Evolutionary conservation across 2,329 filamentous ascomycete genomes (phyloP).

Genomic region (Fonsecaea pedrosoi): DNA sequence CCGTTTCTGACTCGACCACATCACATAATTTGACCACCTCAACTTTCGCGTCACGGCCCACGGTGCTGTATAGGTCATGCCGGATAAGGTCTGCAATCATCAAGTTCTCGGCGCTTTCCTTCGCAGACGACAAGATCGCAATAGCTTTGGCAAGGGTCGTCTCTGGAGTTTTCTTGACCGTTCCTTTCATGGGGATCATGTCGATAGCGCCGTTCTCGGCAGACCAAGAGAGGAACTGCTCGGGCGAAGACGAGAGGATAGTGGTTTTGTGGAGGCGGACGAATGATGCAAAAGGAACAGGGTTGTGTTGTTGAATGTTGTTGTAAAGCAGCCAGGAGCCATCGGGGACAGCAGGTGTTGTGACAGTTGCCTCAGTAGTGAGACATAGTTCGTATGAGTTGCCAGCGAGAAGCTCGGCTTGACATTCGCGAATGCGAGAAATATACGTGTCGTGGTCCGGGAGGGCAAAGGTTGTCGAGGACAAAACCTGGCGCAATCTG

Average conservation of each 20-base stretch:
- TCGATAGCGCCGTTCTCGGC: constrained; percentile 57
- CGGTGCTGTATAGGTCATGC: constrained; percentile 74
- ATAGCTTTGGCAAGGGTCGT: constrained; percentile 76
- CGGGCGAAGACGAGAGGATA: constrained; percentile 82
- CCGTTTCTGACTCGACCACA: constrained; percentile 88
- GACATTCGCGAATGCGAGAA: constrained; percentile 70
- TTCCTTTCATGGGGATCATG: constrained; percentile 96
- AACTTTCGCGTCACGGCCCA: constrained; percentile 54
- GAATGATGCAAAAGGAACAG: constrained; percentile 85
- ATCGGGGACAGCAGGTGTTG: constrained; percentile 42
- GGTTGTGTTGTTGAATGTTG: constrained; percentile 72
- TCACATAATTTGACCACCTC: constrained; percentile 77
- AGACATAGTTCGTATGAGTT: constrained; percentile 87
- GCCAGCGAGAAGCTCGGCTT: constrained; percentile 74
- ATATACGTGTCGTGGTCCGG: constrained; percentile 64
- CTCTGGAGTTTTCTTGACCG: constrained; percentile 76
- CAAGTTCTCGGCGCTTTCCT: constrained; percentile 93
- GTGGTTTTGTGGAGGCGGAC: constrained; percentile 73
- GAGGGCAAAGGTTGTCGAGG: constrained; percentile 42
- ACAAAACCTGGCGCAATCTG: constrained; percentile 39
- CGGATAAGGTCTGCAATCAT: constrained; percentile 99
- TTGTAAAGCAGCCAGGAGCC: constrained; percentile 75
- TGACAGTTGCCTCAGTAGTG: constrained; percentile 75
- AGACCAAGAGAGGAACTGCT: constrained; percentile 81
- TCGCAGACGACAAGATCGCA: constrained; percentile 75